Percentiles rank a stretch among this genome's conserved stretches.
phyloP scores from a whole-genome alignment of 176 grass and related monocot genomes.

The Pontederia paniculata region DNA sequence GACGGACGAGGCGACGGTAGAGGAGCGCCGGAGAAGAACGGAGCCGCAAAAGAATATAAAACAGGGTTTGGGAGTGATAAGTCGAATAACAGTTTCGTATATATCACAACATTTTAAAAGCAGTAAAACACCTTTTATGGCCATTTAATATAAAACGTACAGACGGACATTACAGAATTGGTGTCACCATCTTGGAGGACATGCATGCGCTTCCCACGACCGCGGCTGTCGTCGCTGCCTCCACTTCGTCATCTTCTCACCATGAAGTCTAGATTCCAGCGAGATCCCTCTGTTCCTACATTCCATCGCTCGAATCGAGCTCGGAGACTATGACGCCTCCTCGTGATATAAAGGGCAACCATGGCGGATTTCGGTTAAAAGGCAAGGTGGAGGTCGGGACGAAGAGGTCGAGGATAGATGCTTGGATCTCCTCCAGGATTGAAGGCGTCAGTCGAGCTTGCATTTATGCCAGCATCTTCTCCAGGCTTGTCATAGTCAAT shows the following conservation, averaged over 20 bases:
- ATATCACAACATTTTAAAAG: no score
- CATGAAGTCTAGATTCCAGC: not conserved
- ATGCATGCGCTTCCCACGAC: no score
- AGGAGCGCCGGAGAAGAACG: no score
- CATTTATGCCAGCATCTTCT: constrained; percentile 77
- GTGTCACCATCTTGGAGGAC: no score
- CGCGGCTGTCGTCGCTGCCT: not conserved
- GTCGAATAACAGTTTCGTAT: no score
- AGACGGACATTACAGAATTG: no score
- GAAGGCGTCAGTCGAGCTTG: constrained; percentile 54
- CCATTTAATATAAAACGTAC: no score
- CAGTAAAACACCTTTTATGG: no score
- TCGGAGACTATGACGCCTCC: constrained; percentile 17
- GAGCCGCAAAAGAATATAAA: no score
- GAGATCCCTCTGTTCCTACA: not conserved
- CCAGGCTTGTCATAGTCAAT: constrained; percentile 84
- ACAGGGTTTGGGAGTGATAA: no score
- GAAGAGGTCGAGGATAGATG: constrained; percentile 41
- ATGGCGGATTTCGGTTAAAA: constrained; percentile 46
- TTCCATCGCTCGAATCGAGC: not conserved
- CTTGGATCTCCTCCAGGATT: constrained; percentile 61
- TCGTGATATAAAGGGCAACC: constrained; percentile 18
- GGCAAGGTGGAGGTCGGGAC: constrained; percentile 42
- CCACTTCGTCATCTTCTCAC: constrained; percentile 3
- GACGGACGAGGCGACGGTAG: no score